Conservation (phyloP, 2,329 filamentous ascomycete species). For the Aspergillus fischeri region DNA sequence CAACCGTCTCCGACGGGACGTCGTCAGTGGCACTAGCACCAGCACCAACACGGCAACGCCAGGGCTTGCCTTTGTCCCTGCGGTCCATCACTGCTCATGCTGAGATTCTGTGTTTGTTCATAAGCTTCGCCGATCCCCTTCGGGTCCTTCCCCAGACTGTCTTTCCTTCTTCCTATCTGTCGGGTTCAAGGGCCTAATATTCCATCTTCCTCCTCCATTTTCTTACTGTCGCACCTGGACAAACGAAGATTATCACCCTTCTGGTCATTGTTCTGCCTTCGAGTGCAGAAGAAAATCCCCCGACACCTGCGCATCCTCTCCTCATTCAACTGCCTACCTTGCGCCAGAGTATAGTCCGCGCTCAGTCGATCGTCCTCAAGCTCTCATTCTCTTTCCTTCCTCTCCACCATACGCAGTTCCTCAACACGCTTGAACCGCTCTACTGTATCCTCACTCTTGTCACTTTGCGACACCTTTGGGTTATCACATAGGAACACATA, state of each 20-base stretch:
- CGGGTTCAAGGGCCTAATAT: slow-evolving; percentile 11
- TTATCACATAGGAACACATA: slow-evolving; percentile 1
- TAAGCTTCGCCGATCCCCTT: slow-evolving; percentile 44
- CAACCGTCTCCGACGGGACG: slow-evolving; percentile 36
- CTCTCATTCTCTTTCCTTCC: neutral
- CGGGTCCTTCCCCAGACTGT: slow-evolving; percentile 34
- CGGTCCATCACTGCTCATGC: slow-evolving; percentile 22
- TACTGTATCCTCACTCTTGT: neutral
- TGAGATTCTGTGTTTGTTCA: slow-evolving; percentile 36
- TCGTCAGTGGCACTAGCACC: slow-evolving; percentile 38
- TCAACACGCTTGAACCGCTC: neutral
- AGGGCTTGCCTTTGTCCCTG: slow-evolving; percentile 27
- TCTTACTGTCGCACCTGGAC: slow-evolving; percentile 2
- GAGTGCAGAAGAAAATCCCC: neutral
- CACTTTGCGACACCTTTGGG: neutral
- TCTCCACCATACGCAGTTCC: neutral
- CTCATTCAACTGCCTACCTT: neutral
- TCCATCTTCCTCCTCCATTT: slow-evolving; percentile 2
- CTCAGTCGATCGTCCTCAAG: neutral
- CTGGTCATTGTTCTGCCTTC: slow-evolving; percentile 1
- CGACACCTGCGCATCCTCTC: neutral
- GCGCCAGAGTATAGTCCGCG: neutral
- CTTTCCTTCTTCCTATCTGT: slow-evolving; percentile 20
- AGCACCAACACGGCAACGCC: slow-evolving; percentile 22
- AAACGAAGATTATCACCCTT: neutral